Evolutionary conservation across 1,139 yeast genomes (phyloP), one percentile per base, ranked within the genome.

Genomic region (Taphrina confusa): DNA sequence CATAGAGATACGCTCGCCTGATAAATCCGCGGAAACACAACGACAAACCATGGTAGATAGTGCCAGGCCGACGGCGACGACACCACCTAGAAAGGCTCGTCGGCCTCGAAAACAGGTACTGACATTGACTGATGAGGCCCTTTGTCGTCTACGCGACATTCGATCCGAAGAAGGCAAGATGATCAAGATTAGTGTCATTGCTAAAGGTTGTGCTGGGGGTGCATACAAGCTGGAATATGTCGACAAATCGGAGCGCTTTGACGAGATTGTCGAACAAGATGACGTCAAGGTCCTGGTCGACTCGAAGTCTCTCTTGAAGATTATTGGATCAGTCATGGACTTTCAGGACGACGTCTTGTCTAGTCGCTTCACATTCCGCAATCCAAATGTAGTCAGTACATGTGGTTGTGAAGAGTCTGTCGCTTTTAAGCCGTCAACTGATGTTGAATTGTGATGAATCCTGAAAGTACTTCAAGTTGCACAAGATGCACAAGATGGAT

Each of bases 321-420:
- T 92, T 56, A 95, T 92, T 63, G 98, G 98, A 0, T 86, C 95
- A 2, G 96, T 90, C 74, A 92, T 92, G 98, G 98, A 92, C 74
- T 92, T 97, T 96, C 78, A 88, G 62, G 97, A 92, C 70, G 97
- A 92, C 71, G 90, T 89, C 73, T 77, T 92, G 65, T 82, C 91
- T 36, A 84, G 95, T 16, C 81, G 95, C 70, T 92, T 92, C 72
- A 89, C 92, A 37, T 92, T 92, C 77, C 84, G 80, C 73, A 92
- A 92, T 73, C 98, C 98, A 64, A 92, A 92, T 74, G 86, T 95
- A 51, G 92, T 91, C 76, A 97, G 97, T 33, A 87, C 96, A 60
- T 92, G 98, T 75, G 98, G 98, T 16, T 92, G 98, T 73, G 98
- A 97, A 61, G 98, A 92, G 75, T 88, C 96, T 4, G 92, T 92